Conservation (phyloP, 352 stramenopile species). For the Phytophthora rubi region DNA sequence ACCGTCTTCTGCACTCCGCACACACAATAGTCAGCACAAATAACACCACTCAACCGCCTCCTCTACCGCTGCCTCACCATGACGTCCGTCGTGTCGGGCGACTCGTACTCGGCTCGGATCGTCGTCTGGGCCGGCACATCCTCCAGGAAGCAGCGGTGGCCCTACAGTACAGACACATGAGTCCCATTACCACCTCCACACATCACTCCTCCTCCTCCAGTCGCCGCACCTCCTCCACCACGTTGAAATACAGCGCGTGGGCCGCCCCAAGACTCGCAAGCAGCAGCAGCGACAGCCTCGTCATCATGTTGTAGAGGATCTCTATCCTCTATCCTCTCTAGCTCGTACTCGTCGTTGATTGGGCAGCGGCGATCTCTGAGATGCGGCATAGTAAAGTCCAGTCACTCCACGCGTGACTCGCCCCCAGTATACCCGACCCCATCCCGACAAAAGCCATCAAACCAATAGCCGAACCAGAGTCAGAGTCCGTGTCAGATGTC, state of each 20-base stretch:
- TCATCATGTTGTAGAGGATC: not conserved
- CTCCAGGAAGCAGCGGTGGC: constrained; percentile 80
- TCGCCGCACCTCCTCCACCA: constrained; percentile 52
- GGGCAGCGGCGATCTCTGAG: constrained; percentile 1
- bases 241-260: constrained; percentile 69
- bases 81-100: constrained; percentile 80
- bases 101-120: constrained; percentile 85
- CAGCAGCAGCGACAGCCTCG: constrained; percentile 30
- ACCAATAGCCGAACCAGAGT: too few relatives aligned
- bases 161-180: constrained; percentile 28
- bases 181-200: too few relatives aligned
- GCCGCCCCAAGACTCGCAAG: constrained; percentile 11
- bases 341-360: constrained; percentile 10
- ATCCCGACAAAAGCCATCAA: not conserved
- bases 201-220: not conserved
- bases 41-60: not conserved
- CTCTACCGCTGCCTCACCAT: constrained; percentile 43
- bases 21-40: not conserved
- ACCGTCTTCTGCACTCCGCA: constrained; percentile 54
- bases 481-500: constrained; percentile 53
- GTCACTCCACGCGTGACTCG: constrained; percentile 1
- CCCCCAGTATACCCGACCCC: not conserved
- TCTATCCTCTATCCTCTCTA: not conserved
- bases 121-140: constrained; percentile 80
- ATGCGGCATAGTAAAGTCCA: constrained; percentile 20